Evolutionary conservation across 2,329 filamentous ascomycete genomes (phyloP).

Genomic region (Verticillium dahliae): DNA sequence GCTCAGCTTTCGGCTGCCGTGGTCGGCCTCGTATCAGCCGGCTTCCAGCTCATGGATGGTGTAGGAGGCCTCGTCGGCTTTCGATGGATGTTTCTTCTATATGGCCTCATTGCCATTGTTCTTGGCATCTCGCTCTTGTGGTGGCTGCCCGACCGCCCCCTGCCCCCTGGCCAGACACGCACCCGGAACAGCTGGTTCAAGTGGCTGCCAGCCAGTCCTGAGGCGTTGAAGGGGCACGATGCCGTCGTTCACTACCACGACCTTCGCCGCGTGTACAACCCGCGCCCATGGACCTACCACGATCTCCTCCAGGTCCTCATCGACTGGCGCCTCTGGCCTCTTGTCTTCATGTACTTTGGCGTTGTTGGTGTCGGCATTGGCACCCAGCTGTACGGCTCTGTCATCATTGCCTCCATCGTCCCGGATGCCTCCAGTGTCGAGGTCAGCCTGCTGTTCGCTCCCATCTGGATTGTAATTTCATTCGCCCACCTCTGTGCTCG

Average conservation of each 20-base stretch:
- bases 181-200: conserved; percentile 44
- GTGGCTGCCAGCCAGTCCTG: conserved; percentile 62
- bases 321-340: conserved; percentile 84
- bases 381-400: conserved; percentile 78
- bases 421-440: conserved; percentile 65
- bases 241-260: conserved; percentile 78
- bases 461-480: conserved; percentile 77
- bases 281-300: conserved; percentile 62
- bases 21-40: conserved; percentile 82
- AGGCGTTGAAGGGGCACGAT: conserved; percentile 71
- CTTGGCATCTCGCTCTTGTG: conserved; percentile 71
- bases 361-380: conserved; percentile 90
- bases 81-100: conserved; percentile 89
- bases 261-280: conserved; percentile 72
- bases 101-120: conserved; percentile 67
- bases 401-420: conserved; percentile 78
- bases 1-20: conserved; percentile 84
- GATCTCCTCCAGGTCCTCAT: conserved; percentile 66
- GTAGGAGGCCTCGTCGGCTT: conserved; percentile 70
- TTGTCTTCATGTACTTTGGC: conserved; percentile 89
- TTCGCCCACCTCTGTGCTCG: neutral
- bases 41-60: conserved; percentile 88
- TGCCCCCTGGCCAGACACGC: conserved; percentile 60
- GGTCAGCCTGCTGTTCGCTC: conserved; percentile 77
- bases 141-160: conserved; percentile 84